A percentile compares a stretch with the other conserved stretches of the same genome.
phyloP scores from a whole-genome alignment of 106 monocot genomes.

The Apostasia shenzhenica region DNA sequence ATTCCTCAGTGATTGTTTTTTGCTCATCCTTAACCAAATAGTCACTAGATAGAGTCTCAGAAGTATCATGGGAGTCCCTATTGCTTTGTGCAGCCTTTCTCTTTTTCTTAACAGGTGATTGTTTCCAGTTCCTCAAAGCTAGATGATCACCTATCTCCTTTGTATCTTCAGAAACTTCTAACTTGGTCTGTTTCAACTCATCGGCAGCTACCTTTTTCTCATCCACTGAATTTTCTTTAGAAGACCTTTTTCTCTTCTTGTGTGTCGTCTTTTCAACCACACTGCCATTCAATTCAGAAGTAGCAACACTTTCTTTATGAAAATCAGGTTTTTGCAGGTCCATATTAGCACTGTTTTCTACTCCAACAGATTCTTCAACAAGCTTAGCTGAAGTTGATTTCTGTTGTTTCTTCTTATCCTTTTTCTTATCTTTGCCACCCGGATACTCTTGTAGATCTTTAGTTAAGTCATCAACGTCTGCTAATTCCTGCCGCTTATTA shows the following conservation, averaged over 20 bases:
- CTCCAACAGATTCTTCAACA: conserved; percentile 4
- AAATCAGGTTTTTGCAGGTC: conserved; percentile 5
- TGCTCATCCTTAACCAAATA: conserved; percentile 5
- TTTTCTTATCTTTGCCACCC: conserved; percentile 11
- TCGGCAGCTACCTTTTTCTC: conserved; percentile 11
- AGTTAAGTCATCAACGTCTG: neutral
- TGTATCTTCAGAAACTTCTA: conserved; percentile 8
- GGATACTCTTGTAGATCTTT: neutral
- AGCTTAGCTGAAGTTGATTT: conserved; percentile 12
- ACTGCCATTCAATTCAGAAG: conserved; percentile 8
- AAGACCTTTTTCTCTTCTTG: conserved; percentile 45
- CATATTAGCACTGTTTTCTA: conserved; percentile 2
- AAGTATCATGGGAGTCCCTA: conserved; percentile 1
- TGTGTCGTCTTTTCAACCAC: conserved; percentile 26
- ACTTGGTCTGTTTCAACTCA: neutral
- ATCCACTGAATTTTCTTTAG: conserved; percentile 15
- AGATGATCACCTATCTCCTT: conserved; percentile 4
- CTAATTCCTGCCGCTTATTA: neutral
- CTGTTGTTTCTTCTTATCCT: conserved; percentile 20
- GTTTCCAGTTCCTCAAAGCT: neutral
- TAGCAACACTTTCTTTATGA: conserved; percentile 5
- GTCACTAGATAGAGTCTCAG: neutral
- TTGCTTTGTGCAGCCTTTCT: conserved; percentile 21
- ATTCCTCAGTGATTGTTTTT: neutral
- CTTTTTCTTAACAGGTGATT: conserved; percentile 9